Evolutionary conservation across 2,329 filamentous ascomycete species (phyloP), one percentile per base, ranked within the genome.

Genomic region (Chaetothyriales sp.): DNA sequence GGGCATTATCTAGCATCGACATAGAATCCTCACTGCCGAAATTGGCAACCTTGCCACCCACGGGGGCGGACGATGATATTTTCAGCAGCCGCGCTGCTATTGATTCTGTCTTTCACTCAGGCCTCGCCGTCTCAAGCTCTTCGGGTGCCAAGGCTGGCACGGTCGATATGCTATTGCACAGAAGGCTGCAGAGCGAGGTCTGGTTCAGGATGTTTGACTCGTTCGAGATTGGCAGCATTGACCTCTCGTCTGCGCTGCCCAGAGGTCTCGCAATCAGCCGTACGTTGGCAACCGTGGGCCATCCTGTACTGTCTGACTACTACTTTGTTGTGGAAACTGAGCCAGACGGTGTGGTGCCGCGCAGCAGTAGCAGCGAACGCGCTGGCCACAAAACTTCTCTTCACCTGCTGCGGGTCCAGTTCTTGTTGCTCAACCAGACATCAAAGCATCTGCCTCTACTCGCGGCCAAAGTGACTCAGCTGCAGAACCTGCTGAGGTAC

Each of bases 401-500:
- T 8, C 76, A 80, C 54, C 69, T 90, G n/a, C 72, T 89, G 0
- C 85, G 85, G 1, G 78, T 94, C 64, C 86, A 94, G 60, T 72
- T 95, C n/a, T 80, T 83, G 0, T 94, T 95, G 62, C 80, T 94
- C 47, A 81, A 82, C 2, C 82, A 82, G 13, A 71, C 69, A 0
- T 83, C 82, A 2, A 86, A 86, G 2, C 80, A 89, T 51, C 72
- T 97, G 1, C 86, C 89, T 25, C 75, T 95, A 4, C 74, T 97
- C 10, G 85, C 89, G 0, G 88, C 85, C 15, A 94, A 94, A 62
- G 84, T 88, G 4, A 94, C 89, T 0, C 86, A 87, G 44, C 69
- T 97, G 15, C 87, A 95, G 61, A 94, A 92, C 57, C 68, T 97
- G 10, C 71, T 95, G 6, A 77, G 88, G 47, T 97, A 98, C 64